phyloP scores from a whole-genome alignment of 352 stramenopile genomes.

The Pythium apleroticum region DNA sequence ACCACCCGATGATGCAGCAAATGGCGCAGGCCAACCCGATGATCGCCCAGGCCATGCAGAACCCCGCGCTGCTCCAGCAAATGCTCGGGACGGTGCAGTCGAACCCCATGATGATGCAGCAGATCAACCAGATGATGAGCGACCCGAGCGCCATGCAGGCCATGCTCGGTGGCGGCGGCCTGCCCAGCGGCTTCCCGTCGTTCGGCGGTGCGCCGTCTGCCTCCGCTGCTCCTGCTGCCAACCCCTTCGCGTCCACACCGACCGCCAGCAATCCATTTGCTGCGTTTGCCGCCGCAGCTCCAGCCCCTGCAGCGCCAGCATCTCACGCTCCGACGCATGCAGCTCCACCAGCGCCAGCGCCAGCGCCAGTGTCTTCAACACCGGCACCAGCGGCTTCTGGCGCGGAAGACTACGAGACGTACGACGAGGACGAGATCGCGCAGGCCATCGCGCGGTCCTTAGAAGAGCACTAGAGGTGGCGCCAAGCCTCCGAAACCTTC shows the following conservation, averaged over 20 bases:
- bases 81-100: conserved; percentile 69
- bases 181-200: conserved; percentile 21
- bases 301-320: conserved; percentile 17
- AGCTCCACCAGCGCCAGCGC: conserved; percentile 14
- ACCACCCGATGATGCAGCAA: conserved; percentile 77
- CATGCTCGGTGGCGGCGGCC: conserved; percentile 12
- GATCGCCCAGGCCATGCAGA: conserved; percentile 74
- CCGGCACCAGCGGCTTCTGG: conserved; percentile 16
- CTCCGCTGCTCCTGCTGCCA: conserved; percentile 35
- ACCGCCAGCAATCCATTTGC: conserved; percentile 34
- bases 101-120: conserved; percentile 81
- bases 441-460: conserved; percentile 75
- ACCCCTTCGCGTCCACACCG: conserved; percentile 35
- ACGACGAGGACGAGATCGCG: conserved; percentile 81
- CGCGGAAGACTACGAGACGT: conserved; percentile 27
- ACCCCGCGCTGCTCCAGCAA: conserved; percentile 68
- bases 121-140: conserved; percentile 80
- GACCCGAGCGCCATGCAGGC: conserved; percentile 65
- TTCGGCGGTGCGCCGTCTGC: conserved; percentile 30
- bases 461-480: conserved; percentile 51
- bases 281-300: conserved; percentile 19
- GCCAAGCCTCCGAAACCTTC: not conserved
- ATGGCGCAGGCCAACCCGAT: conserved; percentile 79
- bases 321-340: conserved; percentile 22
- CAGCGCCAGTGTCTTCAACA: conserved; percentile 6